Evolutionary conservation across 1,284 basidiomycete species (phyloP).

Genomic region (Malassezia cuniculi): DNA sequence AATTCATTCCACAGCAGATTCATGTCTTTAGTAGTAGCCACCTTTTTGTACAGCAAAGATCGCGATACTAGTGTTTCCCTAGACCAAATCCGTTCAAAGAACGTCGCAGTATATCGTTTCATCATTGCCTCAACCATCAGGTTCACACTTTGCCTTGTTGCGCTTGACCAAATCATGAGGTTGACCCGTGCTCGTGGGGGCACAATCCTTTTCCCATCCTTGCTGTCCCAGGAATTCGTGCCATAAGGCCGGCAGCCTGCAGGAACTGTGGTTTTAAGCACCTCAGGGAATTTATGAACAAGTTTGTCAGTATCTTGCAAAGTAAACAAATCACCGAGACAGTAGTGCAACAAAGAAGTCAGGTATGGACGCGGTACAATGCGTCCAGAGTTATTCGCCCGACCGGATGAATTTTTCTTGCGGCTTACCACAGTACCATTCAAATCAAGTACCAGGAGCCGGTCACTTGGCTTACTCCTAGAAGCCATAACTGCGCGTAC

Average conservation of each 20-base stretch:
- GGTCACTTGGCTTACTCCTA: too few relatives aligned
- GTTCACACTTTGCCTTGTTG: constrained; percentile 63
- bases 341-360: constrained; percentile 54
- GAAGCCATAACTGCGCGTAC: too few relatives aligned
- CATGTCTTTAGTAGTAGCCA: constrained; percentile 56
- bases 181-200: too few relatives aligned
- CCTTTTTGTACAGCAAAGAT: constrained; percentile 13
- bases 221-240: too few relatives aligned
- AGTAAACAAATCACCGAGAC: constrained; percentile 18
- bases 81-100: constrained; percentile 56
- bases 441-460: constrained; percentile 63
- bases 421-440: constrained; percentile 70
- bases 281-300: background rate
- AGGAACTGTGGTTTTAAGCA: too few relatives aligned
- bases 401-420: constrained; percentile 39
- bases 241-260: too few relatives aligned
- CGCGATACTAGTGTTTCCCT: constrained; percentile 56
- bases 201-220: too few relatives aligned
- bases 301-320: background rate
- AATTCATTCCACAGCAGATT: constrained; percentile 58
- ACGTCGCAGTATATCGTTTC: constrained; percentile 28
- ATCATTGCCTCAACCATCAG: constrained; percentile 46
- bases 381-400: constrained; percentile 11
- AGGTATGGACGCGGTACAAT: constrained; percentile 54
- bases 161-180: constrained; percentile 75